Base-by-base conservation (phyloP, 768 basidiomycete genomes). In the Mrakia blollopis region DNA sequence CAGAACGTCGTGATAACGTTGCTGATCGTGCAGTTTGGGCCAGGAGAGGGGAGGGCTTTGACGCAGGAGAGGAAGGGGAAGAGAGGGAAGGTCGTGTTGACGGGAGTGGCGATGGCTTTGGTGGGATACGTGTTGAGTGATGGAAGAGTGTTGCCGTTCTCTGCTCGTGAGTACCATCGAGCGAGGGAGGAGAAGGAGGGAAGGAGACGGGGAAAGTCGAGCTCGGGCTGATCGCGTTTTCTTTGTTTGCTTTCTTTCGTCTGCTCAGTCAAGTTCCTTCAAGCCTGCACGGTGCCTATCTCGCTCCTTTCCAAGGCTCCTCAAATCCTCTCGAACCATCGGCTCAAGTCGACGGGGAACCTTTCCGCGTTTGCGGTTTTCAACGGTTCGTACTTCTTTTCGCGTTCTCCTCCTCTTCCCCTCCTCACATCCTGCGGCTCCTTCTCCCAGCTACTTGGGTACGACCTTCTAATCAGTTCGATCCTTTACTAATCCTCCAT, bases 231-330 rank as follows among this genome's bases (percentile, higher is more conserved):
- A 41, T 74, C 35, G 16, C 28, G 28, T 74, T 44, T 50, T 50
- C 13, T 30, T 37, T 6, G 3, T 28, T 50, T 80, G 84, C 21
- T 85, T 39, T 6, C 73, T 21, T 28, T 23, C n/a, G 28, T 23
- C 30, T 14, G 6, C 32, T 18, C 72, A 78, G 77, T 99, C 18
- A 85, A 92, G 18, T 79, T 91, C 65, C 87, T 95, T 50, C 94
- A 98, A 83, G 85, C 93, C 18, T 85, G 89, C 75, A 97, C 95
- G 6, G 89, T 99, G 50, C 97, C 97, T 0, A 88, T 98, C 35
- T 91, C 93, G 4, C 87, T 98, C 41, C 90, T 92, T 83, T 94
- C 94, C 78, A 98, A 98, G 85, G 85, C 97, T 65, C 97, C 97
- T 8, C 97, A 98, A 80, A 98, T 98, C 83, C 80, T 87, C 73